Conservation (phyloP, 2,329 filamentous ascomycete genomes). For the Pestalotiopsis sp. region DNA sequence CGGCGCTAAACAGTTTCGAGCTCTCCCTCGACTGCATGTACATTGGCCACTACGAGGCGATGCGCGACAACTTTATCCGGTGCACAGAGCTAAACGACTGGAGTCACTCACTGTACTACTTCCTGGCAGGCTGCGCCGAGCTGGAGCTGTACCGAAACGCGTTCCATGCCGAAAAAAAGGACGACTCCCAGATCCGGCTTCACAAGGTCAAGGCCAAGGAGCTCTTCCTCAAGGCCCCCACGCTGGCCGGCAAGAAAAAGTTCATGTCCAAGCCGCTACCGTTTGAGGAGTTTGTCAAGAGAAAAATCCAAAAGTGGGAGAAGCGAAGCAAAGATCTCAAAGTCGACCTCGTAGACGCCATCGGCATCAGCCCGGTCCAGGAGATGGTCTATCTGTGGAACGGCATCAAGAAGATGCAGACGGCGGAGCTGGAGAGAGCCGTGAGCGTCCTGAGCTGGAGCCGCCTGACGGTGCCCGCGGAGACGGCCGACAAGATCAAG, state of each 20-base stretch:
- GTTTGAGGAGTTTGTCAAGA: slow-evolving; percentile 81
- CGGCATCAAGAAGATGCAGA: slow-evolving; percentile 79
- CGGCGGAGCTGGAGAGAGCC: slow-evolving; percentile 64
- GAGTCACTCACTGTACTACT: slow-evolving; percentile 89
- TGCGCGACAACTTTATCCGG: slow-evolving; percentile 72
- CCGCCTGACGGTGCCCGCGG: slow-evolving; percentile 55
- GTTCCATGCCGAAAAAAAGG: slow-evolving; percentile 51
- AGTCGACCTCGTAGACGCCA: slow-evolving; percentile 74
- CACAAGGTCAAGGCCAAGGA: slow-evolving; percentile 63
- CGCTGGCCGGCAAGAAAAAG: slow-evolving; percentile 79
- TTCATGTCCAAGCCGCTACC: slow-evolving; percentile 90
- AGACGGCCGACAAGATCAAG: slow-evolving; percentile 46
- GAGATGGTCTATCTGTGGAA: slow-evolving; percentile 98
- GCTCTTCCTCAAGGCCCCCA: slow-evolving; percentile 71
- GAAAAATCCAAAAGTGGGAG: slow-evolving; percentile 90
- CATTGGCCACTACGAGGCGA: slow-evolving; percentile 73
- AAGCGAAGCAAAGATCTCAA: slow-evolving; percentile 68
- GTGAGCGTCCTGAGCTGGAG: slow-evolving; percentile 66
- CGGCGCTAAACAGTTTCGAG: slow-evolving; percentile 85
- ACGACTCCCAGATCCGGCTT: slow-evolving; percentile 66
- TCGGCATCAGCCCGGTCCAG: slow-evolving; percentile 78
- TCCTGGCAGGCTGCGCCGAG: slow-evolving; percentile 78
- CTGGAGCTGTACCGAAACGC: slow-evolving; percentile 78
- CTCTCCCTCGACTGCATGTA: slow-evolving; percentile 78
- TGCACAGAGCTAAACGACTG: slow-evolving; percentile 86